A percentile compares a stretch with the other conserved stretches of the same genome.
Conservation (phyloP, 495 filamentous ascomycete species). For the Margaritispora aquatica region DNA sequence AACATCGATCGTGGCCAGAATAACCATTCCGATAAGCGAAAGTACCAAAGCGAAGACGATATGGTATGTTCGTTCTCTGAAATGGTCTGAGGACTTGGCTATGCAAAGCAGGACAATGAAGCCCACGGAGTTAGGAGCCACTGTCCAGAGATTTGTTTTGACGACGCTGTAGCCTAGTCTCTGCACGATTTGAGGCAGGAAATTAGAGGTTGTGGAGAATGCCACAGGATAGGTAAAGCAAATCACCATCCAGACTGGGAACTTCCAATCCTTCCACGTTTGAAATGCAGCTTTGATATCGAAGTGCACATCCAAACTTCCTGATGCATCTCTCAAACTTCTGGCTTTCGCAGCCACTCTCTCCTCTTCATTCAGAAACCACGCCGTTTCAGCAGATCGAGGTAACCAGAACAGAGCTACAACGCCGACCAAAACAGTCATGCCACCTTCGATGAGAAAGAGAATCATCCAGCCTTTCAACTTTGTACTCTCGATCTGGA, state of each 20-base stretch:
- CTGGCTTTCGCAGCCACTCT: constrained; percentile 25
- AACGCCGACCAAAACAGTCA: constrained; percentile 53
- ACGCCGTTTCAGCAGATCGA: constrained; percentile 18
- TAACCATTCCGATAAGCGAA: constrained; percentile 38
- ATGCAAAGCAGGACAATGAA: constrained; percentile 30
- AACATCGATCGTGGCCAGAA: not conserved
- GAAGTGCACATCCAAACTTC: not conserved
- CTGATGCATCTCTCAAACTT: constrained; percentile 30
- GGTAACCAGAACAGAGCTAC: constrained; percentile 24
- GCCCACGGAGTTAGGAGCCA: not conserved
- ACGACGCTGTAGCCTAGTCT: not conserved
- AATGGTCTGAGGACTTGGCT: constrained; percentile 40
- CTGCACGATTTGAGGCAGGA: constrained; percentile 1
- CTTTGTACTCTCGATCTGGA: constrained; percentile 17
- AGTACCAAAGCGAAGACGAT: constrained; percentile 42
- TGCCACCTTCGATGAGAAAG: constrained; percentile 53
- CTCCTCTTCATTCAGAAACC: constrained; percentile 27
- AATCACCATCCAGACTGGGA: not conserved
- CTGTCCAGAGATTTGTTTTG: not conserved
- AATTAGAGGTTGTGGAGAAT: not conserved
- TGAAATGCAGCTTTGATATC: not conserved
- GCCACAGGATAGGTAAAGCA: constrained; percentile 7
- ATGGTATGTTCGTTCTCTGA: constrained; percentile 38
- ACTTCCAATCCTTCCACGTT: not conserved
- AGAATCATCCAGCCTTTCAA: constrained; percentile 14